phyloP scores from a whole-genome alignment of 2,329 filamentous ascomycete species.

The Fusarium palustre region DNA sequence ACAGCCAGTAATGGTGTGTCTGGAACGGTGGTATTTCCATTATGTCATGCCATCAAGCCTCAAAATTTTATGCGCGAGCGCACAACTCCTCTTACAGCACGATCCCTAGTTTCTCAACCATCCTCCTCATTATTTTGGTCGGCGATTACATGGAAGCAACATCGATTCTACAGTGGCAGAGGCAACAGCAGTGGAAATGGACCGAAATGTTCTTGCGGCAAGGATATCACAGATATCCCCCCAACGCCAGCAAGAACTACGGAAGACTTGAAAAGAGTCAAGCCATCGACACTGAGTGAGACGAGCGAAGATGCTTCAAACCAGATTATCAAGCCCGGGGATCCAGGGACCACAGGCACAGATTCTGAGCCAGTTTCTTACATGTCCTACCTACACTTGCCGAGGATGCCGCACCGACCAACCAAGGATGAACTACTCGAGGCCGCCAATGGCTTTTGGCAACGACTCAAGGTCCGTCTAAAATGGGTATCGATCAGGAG shows the following conservation, averaged over 20 bases:
- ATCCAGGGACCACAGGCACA: conserved; percentile 17
- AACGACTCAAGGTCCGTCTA: conserved; percentile 88
- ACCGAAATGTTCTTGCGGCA: conserved; percentile 45
- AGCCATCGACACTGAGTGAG: conserved; percentile 25
- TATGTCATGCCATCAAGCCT: conserved; percentile 11
- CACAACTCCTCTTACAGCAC: conserved; percentile 13
- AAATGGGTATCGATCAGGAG: conserved; percentile 98
- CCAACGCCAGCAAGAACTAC: conserved; percentile 23
- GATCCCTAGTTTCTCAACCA: background rate
- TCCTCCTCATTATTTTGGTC: conserved; percentile 5
- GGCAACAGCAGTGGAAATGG: conserved; percentile 23
- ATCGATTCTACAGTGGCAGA: conserved; percentile 35
- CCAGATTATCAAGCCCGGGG: conserved; percentile 9
- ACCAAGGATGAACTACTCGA: conserved; percentile 93
- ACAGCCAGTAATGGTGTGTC: conserved; percentile 11
- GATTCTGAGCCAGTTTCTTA: conserved; percentile 60
- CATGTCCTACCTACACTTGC: conserved; percentile 69
- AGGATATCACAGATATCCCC: conserved; percentile 27
- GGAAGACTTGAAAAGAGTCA: conserved; percentile 31
- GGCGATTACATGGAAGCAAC: conserved; percentile 16
- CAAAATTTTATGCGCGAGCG: conserved; percentile 13
- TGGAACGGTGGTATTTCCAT: background rate
- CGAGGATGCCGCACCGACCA: conserved; percentile 84
- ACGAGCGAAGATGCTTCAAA: conserved; percentile 22
- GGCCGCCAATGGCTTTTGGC: conserved; percentile 92